phyloP scores from a whole-genome alignment of 2,329 filamentous ascomycete genomes.

The Tolypocladium inflatum region DNA sequence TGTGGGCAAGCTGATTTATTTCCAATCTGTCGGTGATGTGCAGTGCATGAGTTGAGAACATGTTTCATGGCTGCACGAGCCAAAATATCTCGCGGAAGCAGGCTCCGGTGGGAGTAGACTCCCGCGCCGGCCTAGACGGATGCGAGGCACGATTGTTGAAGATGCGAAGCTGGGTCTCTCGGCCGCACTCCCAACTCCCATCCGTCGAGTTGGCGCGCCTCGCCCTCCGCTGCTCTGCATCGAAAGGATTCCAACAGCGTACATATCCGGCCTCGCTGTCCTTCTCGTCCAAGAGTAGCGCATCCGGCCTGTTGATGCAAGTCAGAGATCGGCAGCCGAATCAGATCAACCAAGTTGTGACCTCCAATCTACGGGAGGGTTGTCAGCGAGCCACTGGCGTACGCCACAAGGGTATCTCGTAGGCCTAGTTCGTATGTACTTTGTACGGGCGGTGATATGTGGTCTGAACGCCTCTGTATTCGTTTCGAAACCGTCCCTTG shows the following conservation, averaged over 20 bases:
- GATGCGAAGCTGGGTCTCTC: neutral
- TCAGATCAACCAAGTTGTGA: conserved; percentile 5
- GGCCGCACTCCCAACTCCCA: neutral
- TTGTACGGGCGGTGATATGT: neutral
- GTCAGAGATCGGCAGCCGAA: conserved; percentile 12
- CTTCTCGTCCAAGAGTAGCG: neutral
- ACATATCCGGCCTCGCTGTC: neutral
- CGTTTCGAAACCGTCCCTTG: neutral
- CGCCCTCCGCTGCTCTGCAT: neutral
- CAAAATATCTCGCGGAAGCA: neutral
- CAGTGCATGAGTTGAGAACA: neutral
- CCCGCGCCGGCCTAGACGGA: neutral
- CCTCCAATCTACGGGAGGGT: neutral
- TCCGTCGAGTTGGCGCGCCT: neutral
- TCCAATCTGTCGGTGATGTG: neutral
- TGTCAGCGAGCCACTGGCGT: neutral
- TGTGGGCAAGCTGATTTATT: neutral
- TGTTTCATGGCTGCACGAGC: neutral
- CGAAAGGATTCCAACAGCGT: neutral
- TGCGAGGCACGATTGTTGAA: neutral
- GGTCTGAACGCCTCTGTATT: neutral
- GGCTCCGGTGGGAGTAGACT: neutral
- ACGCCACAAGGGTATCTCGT: neutral
- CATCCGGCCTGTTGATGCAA: conserved; percentile 4
- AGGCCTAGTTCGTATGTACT: neutral